A percentile compares a stretch with the other conserved stretches of the same genome.
phyloP scores from a whole-genome alignment of 352 stramenopile species.

The Globisporangium spiculum region DNA sequence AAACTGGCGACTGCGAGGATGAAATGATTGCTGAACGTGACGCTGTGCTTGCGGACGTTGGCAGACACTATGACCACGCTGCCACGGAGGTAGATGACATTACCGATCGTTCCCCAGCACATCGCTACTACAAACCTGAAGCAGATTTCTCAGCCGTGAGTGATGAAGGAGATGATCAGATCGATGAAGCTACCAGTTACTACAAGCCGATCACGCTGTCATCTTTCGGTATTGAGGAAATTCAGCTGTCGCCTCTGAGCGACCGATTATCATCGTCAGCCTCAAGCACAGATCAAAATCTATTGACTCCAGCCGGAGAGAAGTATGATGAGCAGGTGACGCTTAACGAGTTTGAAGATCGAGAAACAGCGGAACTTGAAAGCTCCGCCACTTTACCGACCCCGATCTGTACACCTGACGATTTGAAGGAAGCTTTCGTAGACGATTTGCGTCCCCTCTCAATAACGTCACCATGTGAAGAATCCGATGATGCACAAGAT shows the following conservation, averaged over 20 bases:
- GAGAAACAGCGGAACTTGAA: neutral
- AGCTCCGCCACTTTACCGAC: neutral
- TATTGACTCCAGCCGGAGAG: neutral
- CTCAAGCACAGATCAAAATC: neutral
- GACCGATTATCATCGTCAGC: neutral
- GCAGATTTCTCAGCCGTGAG: neutral
- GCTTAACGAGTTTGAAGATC: neutral
- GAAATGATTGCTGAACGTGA: neutral
- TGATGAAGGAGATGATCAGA: neutral
- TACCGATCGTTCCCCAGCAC: neutral
- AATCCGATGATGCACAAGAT: neutral
- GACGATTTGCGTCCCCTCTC: neutral
- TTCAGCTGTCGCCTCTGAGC: constrained; percentile 36
- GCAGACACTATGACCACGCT: neutral
- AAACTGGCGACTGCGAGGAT: neutral
- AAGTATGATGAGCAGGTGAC: neutral
- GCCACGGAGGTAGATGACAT: neutral
- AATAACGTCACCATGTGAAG: neutral
- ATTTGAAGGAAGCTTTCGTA: neutral
- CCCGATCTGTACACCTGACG: neutral
- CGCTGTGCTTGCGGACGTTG: neutral
- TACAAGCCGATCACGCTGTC: constrained; percentile 37
- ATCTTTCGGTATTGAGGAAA: constrained; percentile 42
- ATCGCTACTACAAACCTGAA: neutral
- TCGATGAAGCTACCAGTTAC: constrained; percentile 16